phyloP scores from a whole-genome alignment of 768 basidiomycete genomes.

The Suillus alpinus region DNA sequence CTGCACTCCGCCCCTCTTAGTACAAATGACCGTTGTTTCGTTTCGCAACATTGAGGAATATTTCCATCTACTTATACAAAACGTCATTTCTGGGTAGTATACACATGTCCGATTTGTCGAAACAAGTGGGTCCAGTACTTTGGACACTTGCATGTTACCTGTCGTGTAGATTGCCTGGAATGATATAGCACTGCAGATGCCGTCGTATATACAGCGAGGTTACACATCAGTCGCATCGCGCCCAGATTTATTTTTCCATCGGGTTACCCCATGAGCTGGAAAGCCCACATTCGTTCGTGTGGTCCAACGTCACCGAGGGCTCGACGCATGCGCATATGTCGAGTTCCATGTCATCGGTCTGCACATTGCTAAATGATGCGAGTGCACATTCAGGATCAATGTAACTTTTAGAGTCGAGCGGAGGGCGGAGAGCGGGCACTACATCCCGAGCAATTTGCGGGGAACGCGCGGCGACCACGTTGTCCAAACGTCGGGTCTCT shows the following conservation, averaged over 20 bases:
- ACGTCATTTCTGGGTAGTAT: not conserved
- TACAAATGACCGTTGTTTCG: not conserved
- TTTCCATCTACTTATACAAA: not conserved
- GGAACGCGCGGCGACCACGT: conserved; percentile 20
- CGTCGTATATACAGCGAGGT: not conserved
- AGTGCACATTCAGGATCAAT: conserved; percentile 24
- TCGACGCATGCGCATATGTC: conserved; percentile 29
- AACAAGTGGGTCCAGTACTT: not conserved
- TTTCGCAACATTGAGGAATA: not conserved
- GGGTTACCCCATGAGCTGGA: conserved; percentile 17
- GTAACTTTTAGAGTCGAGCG: conserved; percentile 17
- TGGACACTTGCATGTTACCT: not conserved
- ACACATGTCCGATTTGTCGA: not conserved
- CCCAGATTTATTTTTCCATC: conserved; percentile 10
- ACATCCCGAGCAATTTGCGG: conserved; percentile 13
- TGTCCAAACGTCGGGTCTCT: conserved; percentile 23
- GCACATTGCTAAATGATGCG: not conserved
- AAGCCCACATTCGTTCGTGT: conserved; percentile 2
- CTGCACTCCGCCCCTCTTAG: too few species aligned
- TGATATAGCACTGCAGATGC: not conserved
- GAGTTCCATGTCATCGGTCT: conserved; percentile 21
- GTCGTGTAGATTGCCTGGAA: not conserved
- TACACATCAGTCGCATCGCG: not conserved
- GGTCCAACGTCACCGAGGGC: conserved; percentile 26
- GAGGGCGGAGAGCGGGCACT: conserved; percentile 20